Percentiles rank a stretch among this genome's conserved stretches.
These are phyloP conservation scores for Ceratobasidium sp. DNA, from an alignment of 1,284 basidiomycete species.

Conservation along the genomic window DNA sequence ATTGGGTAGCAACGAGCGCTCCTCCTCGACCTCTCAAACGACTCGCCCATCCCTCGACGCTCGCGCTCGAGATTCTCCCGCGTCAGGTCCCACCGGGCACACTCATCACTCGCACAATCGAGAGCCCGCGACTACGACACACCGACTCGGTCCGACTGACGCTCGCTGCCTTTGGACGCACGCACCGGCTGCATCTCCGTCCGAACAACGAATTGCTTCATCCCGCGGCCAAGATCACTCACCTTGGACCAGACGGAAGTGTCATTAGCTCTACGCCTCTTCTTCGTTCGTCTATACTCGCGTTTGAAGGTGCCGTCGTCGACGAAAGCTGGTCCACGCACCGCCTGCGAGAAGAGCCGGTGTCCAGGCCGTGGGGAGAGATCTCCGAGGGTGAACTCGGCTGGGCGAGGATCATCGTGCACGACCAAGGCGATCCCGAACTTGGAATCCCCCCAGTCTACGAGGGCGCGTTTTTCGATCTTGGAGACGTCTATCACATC, in stretches of 20 bases:
- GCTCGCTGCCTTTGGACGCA: constrained; percentile 67
- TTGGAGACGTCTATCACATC: constrained; percentile 76
- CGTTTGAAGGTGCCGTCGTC: constrained; percentile 51
- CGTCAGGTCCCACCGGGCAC: constrained; percentile 49
- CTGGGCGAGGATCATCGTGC: constrained; percentile 74
- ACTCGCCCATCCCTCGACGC: constrained; percentile 63
- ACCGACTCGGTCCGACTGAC: constrained; percentile 71
- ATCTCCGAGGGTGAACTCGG: constrained; percentile 60
- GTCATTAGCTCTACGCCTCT: constrained; percentile 51
- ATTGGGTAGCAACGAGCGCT: constrained; percentile 57
- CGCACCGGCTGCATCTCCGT: constrained; percentile 70
- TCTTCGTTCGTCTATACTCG: constrained; percentile 57
- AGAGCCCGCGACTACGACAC: constrained; percentile 59
- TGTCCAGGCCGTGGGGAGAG: constrained; percentile 56
- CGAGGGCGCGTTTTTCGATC: constrained; percentile 77
- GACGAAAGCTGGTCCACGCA: constrained; percentile 57
- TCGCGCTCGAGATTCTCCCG: constrained; percentile 71
- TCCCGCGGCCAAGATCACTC: constrained; percentile 72
- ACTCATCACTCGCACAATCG: constrained; percentile 48
- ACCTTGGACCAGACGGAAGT: constrained; percentile 59
- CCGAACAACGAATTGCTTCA: constrained; percentile 81
- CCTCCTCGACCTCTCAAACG: constrained; percentile 64
- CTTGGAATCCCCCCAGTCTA: constrained; percentile 62
- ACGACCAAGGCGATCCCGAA: constrained; percentile 65
- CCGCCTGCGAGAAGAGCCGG: constrained; percentile 66